Evolutionary conservation across 2,329 filamentous ascomycete species (phyloP).

Genomic region (Helotiales sp.): DNA sequence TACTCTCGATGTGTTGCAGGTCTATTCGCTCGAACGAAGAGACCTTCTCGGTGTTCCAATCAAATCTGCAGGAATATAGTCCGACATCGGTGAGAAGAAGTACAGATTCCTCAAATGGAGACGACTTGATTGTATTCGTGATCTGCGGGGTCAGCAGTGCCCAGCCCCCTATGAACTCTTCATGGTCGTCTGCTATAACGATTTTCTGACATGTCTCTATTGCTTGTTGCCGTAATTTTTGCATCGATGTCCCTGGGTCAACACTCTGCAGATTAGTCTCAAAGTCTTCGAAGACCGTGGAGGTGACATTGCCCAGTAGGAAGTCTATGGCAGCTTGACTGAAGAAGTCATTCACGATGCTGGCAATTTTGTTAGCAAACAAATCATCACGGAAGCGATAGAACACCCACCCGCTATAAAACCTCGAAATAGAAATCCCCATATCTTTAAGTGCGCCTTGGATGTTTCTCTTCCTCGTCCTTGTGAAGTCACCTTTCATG

Average conservation of each 20-base stretch:
- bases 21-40: constrained; percentile 86
- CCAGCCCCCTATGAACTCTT: constrained; percentile 89
- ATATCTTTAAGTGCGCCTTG: constrained; percentile 90
- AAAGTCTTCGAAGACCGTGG: constrained; percentile 88
- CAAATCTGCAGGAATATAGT: constrained; percentile 86
- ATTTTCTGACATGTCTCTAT: constrained; percentile 87
- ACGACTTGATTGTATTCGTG: constrained; percentile 66
- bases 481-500: constrained; percentile 94
- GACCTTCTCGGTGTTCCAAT: constrained; percentile 95
- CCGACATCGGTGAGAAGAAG: constrained; percentile 83
- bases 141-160: constrained; percentile 76
- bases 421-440: constrained; percentile 79
- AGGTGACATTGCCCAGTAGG: constrained; percentile 83
- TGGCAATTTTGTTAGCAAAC: constrained; percentile 39
- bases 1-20: constrained; percentile 68
- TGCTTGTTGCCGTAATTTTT: constrained; percentile 81
- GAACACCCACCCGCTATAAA: constrained; percentile 61
- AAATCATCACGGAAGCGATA: not conserved
- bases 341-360: constrained; percentile 98
- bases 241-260: constrained; percentile 85
- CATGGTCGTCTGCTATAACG: constrained; percentile 77
- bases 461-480: constrained; percentile 87
- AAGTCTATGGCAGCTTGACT: constrained; percentile 95
- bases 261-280: constrained; percentile 90
- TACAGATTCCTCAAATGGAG: constrained; percentile 84